A percentile compares a stretch with the other conserved stretches of the same genome.
Conservation (phyloP, 805 yeast genomes). For the Jamesozyma lodderae region DNA sequence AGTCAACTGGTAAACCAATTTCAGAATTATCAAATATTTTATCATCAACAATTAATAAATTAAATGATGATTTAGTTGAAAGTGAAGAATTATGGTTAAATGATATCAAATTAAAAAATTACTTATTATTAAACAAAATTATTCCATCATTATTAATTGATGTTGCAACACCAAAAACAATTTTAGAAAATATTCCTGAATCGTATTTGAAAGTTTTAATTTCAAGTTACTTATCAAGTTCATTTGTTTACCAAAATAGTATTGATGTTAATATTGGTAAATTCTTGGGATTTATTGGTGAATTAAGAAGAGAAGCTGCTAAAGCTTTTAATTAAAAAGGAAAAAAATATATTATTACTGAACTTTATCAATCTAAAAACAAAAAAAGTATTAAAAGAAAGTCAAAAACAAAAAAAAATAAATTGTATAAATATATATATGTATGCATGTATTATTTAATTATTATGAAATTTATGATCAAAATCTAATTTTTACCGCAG, state of each 20-base stretch:
- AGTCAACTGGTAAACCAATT: constrained; percentile 51
- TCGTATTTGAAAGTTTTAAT: constrained; percentile 82
- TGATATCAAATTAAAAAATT: constrained; percentile 67
- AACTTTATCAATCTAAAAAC: neutral
- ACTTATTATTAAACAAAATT: constrained; percentile 57
- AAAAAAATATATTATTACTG: neutral
- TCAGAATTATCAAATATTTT: constrained; percentile 71
- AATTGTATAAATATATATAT: too few relatives aligned
- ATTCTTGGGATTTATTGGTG: constrained; percentile 60
- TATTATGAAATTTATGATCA: too few relatives aligned
- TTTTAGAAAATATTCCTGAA: constrained; percentile 73
- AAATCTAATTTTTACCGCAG: too few relatives aligned
- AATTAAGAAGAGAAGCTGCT: constrained; percentile 37
- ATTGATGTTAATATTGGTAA: constrained; percentile 67
- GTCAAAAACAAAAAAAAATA: neutral
- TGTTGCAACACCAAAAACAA: constrained; percentile 55
- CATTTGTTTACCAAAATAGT: constrained; percentile 77
- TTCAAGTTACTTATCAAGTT: constrained; percentile 76
- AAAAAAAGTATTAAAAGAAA: neutral
- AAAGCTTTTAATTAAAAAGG: neutral
- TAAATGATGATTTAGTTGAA: constrained; percentile 75
- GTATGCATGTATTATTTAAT: too few relatives aligned
- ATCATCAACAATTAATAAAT: constrained; percentile 72
- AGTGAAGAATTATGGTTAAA: constrained; percentile 79
- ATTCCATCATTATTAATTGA: constrained; percentile 65